Evolutionary conservation across 164 flowering plant species (phyloP), one percentile per base, ranked within the genome.

Genomic region (Annona squamosa): DNA sequence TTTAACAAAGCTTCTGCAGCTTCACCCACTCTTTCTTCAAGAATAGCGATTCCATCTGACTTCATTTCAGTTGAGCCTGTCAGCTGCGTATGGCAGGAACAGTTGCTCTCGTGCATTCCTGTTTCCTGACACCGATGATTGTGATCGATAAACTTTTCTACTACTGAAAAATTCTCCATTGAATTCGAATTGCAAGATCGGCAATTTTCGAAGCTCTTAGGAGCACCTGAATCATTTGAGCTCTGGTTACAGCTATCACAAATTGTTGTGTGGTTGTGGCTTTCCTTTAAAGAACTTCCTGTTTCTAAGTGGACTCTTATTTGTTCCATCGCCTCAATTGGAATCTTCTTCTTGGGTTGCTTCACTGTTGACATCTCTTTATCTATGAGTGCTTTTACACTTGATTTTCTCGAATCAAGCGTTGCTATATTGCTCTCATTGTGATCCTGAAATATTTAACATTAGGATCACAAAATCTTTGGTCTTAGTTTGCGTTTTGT

Each of bases 351-450:
- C 73, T 74, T 79, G 43, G 77, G 45, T 41, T 78, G 80, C 70
- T 79, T 75, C 71, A 86, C 88, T 62, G 63, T 74, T 57, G 79
- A 76, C 91, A 93, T 86, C 74, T 91, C 94, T 80, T 88, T 89
- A 75, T 89, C 92, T 71, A 90, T 87, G 59, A 91, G 91, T 74
- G 82, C 85, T 83, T 91, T 91, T 70, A 90, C 87, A 75, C 94
- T 91, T 75, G 86, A 85, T 72, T 80, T 87, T 62, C 67, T 65
- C 71, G 61, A 56, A 67, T 75, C 85, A 74, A 77, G 46, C 57
- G 59, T 68, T 48, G 67, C 69, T n/a, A 18, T 70, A 47, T 65
- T 74, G 67, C 70, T 78, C 72, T 81, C 82, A 66, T 78, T 83
- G 72, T 18, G 79, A 72, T 79, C 87, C 95, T 90, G 84, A 73